These are phyloP conservation scores for Entomortierella lignicola DNA, from an alignment of 192 early-diverging fungal genomes.

Conservation along the genomic window DNA sequence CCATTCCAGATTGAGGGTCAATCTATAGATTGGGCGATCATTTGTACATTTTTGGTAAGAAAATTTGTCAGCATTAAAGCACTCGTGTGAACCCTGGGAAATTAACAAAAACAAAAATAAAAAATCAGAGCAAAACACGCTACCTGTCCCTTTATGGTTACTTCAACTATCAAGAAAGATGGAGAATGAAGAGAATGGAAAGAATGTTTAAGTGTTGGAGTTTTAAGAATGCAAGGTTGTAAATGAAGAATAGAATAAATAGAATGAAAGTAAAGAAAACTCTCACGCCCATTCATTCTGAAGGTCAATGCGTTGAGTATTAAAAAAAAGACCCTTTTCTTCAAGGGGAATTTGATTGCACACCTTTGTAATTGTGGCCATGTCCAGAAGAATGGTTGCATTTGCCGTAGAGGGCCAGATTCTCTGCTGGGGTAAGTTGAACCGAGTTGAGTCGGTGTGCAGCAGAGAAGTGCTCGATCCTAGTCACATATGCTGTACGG, in stretches of 20 bases:
- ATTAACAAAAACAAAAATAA: not conserved
- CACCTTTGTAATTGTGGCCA: slow-evolving; percentile 92
- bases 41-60: not conserved
- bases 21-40: slow-evolving; percentile 55
- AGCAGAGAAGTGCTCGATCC: slow-evolving; percentile 86
- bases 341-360: too few species aligned
- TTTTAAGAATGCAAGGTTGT: too few species aligned
- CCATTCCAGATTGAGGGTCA: slow-evolving; percentile 87
- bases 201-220: not conserved
- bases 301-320: too few species aligned
- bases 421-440: slow-evolving; percentile 77
- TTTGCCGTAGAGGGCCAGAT: slow-evolving; percentile 83
- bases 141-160: slow-evolving; percentile 78
- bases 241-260: too few species aligned
- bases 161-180: slow-evolving; percentile 65
- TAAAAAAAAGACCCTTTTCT: too few species aligned
- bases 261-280: not conserved
- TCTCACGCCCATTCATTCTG: not conserved
- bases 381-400: slow-evolving; percentile 88
- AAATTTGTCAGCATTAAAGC: slow-evolving; percentile 19
- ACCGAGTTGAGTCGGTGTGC: slow-evolving; percentile 90
- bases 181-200: slow-evolving; percentile 12
- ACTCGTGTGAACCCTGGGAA: too few species aligned
- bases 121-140: not conserved
- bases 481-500: slow-evolving; percentile 76